Base-by-base conservation (phyloP, 2,329 filamentous ascomycete species). In the Septoria linicola region DNA sequence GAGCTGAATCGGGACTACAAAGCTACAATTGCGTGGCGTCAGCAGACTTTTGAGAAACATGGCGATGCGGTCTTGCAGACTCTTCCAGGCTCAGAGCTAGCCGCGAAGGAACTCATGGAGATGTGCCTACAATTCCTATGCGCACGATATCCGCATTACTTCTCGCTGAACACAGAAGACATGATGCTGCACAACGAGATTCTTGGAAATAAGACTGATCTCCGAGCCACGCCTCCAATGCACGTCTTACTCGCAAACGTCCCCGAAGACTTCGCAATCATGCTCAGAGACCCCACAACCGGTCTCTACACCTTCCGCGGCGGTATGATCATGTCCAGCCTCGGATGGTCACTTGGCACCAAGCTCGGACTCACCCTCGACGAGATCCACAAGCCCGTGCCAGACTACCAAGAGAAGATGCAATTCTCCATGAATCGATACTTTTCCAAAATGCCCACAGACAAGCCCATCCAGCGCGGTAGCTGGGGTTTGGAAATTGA, bases 381-480 rank as follows among this genome's bases (percentile, higher is more conserved):
- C 8, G 79, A 83, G 51, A 92, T 95, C 54, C 89, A 95, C 65
- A 71, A 71, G 1, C 77, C 80, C 0, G 85, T 95, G 17, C 89
- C 89, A 0, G 87, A 93, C 62, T 95, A 92, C 68, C 87, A 87
- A 59, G 85, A 88, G 66, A 95, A 91, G 73, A 90, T 95, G 86
- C 80, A 86, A 31, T 87, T 89, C 57, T 90, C 86, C 34, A 91
- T 95, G 85, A 88, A 95, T 63, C 78, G 88, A n/a, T 93, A 83
- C 69, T 95, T 95, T 65, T 81, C 84, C 23, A 91, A 88, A 65
- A 82, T 90, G 73, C 81, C 87, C 0, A 80, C 84, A 0, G 79
- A 84, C 56, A 82, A 82, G 56, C 83, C 89, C 1, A 93, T 95
- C 47, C 89, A 93, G 68, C 81, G 89, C 43, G 88, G 87, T 3